Evolutionary conservation across 345 rosid genomes (phyloP).

Genomic region (Populus nigra): DNA sequence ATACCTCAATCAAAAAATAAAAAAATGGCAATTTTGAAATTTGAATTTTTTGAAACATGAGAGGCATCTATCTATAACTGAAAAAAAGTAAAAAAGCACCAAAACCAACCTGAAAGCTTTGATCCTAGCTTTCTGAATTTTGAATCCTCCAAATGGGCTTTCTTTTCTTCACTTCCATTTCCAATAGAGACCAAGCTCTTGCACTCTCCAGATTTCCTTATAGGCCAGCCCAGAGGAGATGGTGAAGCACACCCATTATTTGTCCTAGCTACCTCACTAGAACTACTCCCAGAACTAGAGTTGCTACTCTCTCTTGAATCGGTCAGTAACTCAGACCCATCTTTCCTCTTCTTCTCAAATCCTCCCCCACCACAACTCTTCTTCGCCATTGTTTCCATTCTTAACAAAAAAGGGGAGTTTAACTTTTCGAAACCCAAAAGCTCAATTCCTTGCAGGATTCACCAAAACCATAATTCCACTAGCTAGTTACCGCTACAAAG

Average conservation of each 20-base stretch:
- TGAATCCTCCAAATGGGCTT: slow-evolving; percentile 30
- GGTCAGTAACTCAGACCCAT: slow-evolving; percentile 37
- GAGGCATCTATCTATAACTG: background rate
- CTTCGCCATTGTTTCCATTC: slow-evolving; percentile 61
- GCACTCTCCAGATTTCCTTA: slow-evolving; percentile 60
- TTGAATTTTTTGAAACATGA: background rate
- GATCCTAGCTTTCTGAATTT: slow-evolving; percentile 36
- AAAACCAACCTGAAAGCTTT: slow-evolving; percentile 51
- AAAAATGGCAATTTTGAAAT: slow-evolving; percentile 6
- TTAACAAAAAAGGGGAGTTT: background rate
- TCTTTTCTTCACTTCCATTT: slow-evolving; percentile 35
- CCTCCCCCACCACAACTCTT: slow-evolving; percentile 29
- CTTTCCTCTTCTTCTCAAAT: slow-evolving; percentile 35
- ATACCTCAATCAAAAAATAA: background rate
- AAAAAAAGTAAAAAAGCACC: background rate
- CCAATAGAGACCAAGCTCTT: slow-evolving; percentile 36
- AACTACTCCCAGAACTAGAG: slow-evolving; percentile 37
- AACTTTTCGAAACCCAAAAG: slow-evolving; percentile 1
- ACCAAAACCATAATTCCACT: background rate
- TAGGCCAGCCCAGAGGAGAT: slow-evolving; percentile 88
- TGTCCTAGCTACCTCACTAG: slow-evolving; percentile 32
- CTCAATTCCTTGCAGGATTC: slow-evolving; percentile 2
- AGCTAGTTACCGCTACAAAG: background rate
- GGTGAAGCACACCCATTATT: slow-evolving; percentile 39
- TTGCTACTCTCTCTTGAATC: slow-evolving; percentile 58